Percentiles rank a stretch among this genome's conserved stretches.
Evolutionary conservation across 2,329 filamentous ascomycete genomes (phyloP).

Genomic region (Cryphonectria japonica): DNA sequence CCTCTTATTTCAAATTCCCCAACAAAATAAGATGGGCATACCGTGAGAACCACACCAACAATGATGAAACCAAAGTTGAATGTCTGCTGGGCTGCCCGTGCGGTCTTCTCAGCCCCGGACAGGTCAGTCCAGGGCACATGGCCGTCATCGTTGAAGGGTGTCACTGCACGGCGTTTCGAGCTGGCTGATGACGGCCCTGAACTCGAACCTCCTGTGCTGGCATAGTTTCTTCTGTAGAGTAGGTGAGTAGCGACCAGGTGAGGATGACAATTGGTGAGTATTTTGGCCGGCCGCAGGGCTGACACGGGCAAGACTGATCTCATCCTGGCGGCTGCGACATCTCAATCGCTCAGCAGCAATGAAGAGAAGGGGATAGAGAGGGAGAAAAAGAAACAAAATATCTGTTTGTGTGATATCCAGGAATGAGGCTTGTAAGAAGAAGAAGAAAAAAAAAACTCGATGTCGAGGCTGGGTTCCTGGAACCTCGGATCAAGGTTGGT

Average conservation of each 20-base stretch:
- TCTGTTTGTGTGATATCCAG: background rate
- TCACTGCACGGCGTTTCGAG: conserved; percentile 70
- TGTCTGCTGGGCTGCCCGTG: conserved; percentile 84
- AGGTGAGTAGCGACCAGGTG: conserved; percentile 43
- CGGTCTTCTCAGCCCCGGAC: conserved; percentile 75
- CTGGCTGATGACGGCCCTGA: conserved; percentile 40
- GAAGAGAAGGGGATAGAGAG: too few species aligned
- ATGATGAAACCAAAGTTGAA: conserved; percentile 84
- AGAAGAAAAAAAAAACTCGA: background rate
- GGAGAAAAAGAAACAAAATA: too few species aligned
- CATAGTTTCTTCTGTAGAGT: conserved; percentile 58
- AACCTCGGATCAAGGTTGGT: background rate
- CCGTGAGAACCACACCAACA: conserved; percentile 75
- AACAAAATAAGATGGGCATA: conserved; percentile 44
- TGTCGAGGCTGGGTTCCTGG: background rate
- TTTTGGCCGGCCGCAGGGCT: conserved; percentile 27
- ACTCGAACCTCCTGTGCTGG: conserved; percentile 46
- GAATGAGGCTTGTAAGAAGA: background rate
- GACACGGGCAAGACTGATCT: conserved; percentile 25
- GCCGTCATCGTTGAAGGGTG: conserved; percentile 85
- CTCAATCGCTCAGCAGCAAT: conserved; percentile 26
- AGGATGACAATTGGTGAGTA: conserved; percentile 29
- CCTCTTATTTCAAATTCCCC: conserved; percentile 24
- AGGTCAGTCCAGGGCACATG: conserved; percentile 80
- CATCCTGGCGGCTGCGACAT: conserved; percentile 29